phyloP scores from a whole-genome alignment of 306 rosid genomes.

The Arachis hypogaea region DNA sequence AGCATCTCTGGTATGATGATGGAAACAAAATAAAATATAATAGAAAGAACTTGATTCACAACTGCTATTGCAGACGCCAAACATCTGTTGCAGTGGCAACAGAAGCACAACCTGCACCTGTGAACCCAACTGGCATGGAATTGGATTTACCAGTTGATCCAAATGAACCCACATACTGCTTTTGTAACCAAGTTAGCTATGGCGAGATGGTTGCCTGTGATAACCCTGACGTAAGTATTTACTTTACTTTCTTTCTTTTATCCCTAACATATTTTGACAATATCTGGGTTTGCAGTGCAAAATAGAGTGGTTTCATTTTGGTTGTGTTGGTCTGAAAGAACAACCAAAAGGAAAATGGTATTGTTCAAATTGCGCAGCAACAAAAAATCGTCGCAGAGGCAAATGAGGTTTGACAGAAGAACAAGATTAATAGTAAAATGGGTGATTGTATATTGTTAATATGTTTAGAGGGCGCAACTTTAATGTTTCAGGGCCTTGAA shows the following conservation, averaged over 20 bases:
- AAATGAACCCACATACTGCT: slow-evolving; percentile 60
- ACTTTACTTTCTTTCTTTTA: background rate
- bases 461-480: slow-evolving; percentile 20
- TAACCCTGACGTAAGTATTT: slow-evolving; percentile 49
- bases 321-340: slow-evolving; percentile 59
- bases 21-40: slow-evolving; percentile 21
- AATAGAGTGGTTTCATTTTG: slow-evolving; percentile 65
- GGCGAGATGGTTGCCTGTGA: slow-evolving; percentile 63
- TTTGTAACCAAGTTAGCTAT: slow-evolving; percentile 61
- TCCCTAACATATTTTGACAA: slow-evolving; percentile 22
- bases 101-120: slow-evolving; percentile 42
- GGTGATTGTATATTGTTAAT: slow-evolving; percentile 21
- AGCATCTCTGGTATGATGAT: slow-evolving; percentile 6
- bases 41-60: slow-evolving; percentile 16
- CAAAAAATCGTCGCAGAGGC: slow-evolving; percentile 56
- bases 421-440: slow-evolving; percentile 27
- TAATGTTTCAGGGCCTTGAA: slow-evolving; percentile 23
- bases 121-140: slow-evolving; percentile 55
- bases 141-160: slow-evolving; percentile 59
- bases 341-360: slow-evolving; percentile 62
- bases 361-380: slow-evolving; percentile 52
- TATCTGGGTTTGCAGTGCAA: slow-evolving; percentile 50
- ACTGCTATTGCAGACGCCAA: slow-evolving; percentile 48
- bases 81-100: slow-evolving; percentile 40
- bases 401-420: slow-evolving; percentile 39